Percentiles rank a stretch among this genome's conserved stretches.
Evolutionary conservation across 805 yeast genomes (phyloP).

Genomic region (Schwanniomyces yamadae): DNA sequence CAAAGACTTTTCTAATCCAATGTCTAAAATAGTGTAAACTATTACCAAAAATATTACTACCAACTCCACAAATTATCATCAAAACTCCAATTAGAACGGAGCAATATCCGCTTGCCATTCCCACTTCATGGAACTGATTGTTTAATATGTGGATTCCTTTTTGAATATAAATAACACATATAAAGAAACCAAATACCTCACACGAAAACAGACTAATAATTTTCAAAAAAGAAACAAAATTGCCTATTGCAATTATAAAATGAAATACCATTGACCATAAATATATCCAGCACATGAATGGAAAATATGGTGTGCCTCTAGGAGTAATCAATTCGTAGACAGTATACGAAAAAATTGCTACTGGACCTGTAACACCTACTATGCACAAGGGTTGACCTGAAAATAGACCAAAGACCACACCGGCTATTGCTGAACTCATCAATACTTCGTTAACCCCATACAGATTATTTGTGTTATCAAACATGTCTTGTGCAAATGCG

Average conservation of each 20-base stretch:
- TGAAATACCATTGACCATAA: constrained; percentile 89
- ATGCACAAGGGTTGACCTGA: constrained; percentile 92
- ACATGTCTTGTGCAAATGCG: constrained; percentile 97
- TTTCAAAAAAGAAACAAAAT: constrained; percentile 63
- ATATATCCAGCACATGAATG: constrained; percentile 95
- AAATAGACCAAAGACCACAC: constrained; percentile 80
- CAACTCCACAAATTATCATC: constrained; percentile 78
- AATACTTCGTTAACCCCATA: constrained; percentile 93
- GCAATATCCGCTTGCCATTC: constrained; percentile 59
- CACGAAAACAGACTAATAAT: constrained; percentile 82
- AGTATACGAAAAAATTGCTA: constrained; percentile 87
- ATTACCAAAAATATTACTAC: constrained; percentile 55
- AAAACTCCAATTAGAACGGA: constrained; percentile 70
- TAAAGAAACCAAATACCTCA: constrained; percentile 90
- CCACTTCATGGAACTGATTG: constrained; percentile 56
- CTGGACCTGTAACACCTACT: constrained; percentile 97
- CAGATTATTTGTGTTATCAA: constrained; percentile 80
- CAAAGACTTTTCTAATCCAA: constrained; percentile 62
- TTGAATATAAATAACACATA: constrained; percentile 81
- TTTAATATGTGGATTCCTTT: constrained; percentile 84
- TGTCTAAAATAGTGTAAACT: constrained; percentile 62
- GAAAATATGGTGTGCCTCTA: constrained; percentile 60
- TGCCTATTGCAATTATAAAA: constrained; percentile 64
- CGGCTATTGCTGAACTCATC: constrained; percentile 82
- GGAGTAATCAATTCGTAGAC: constrained; percentile 71